These are phyloP conservation scores for Xylaria palmicola DNA, from an alignment of 495 filamentous ascomycete species.

Conservation along the genomic window DNA sequence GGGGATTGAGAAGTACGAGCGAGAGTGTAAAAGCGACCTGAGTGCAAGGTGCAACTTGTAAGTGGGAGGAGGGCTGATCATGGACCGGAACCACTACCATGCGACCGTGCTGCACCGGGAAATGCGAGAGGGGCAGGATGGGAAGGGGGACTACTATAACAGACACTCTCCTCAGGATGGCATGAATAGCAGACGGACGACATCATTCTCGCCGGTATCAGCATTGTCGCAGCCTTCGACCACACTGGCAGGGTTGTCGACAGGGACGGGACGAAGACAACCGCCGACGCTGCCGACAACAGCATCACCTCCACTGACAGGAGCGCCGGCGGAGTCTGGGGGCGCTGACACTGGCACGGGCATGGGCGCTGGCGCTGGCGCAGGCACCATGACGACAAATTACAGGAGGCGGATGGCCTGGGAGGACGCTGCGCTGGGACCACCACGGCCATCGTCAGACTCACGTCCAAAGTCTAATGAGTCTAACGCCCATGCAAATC, in stretches of 20 bases:
- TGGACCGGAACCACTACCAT: slow-evolving; percentile 43
- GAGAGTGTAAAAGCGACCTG: neutral
- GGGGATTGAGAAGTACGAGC: slow-evolving; percentile 12
- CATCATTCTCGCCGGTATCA: slow-evolving; percentile 6
- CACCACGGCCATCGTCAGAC: neutral
- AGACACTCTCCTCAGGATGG: slow-evolving; percentile 35
- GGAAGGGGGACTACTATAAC: slow-evolving; percentile 25
- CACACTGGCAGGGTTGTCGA: neutral
- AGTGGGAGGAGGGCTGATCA: slow-evolving; percentile 17
- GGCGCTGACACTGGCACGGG: slow-evolving; percentile 16
- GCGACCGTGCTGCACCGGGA: slow-evolving; percentile 46
- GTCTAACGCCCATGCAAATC: too few relatives aligned
- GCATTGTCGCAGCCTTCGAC: slow-evolving; percentile 3
- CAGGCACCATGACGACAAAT: neutral
- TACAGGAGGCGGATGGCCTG: neutral
- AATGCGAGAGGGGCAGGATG: slow-evolving; percentile 39
- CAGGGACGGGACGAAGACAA: neutral
- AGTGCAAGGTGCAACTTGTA: too few relatives aligned
- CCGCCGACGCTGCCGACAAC: neutral
- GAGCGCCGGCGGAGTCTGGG: slow-evolving; percentile 14
- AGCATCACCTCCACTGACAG: neutral
- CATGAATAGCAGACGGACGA: slow-evolving; percentile 33
- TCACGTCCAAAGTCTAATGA: too few relatives aligned
- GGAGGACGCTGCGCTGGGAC: slow-evolving; percentile 6
- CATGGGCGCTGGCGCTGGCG: slow-evolving; percentile 13